Evolutionary conservation across 768 basidiomycete genomes (phyloP).

Genomic region (Boletus rufocinnamomeus): DNA sequence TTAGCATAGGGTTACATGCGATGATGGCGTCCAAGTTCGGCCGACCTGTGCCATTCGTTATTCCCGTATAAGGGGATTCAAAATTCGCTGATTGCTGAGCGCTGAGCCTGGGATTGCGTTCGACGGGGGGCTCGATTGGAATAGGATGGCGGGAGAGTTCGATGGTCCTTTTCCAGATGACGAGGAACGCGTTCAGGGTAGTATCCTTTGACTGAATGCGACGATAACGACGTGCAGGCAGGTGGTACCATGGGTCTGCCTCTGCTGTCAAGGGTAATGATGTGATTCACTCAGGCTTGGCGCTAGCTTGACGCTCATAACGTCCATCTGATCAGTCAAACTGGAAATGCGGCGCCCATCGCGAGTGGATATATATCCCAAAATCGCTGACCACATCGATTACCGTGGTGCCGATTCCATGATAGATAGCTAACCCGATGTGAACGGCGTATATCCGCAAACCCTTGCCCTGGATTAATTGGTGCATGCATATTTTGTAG

Average conservation of each 20-base stretch:
- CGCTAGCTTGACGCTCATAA: neutral
- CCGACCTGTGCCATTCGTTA: conserved; percentile 10
- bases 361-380: neutral
- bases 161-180: neutral
- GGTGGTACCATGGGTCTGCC: neutral
- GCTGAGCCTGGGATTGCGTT: neutral
- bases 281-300: neutral
- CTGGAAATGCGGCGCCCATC: neutral
- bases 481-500: neutral
- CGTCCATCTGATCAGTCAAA: neutral
- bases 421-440: neutral
- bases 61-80: neutral
- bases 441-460: neutral
- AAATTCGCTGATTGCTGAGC: neutral
- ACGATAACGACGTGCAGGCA: neutral
- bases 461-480: conserved; percentile 8
- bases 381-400: neutral
- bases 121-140: neutral
- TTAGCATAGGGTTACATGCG: conserved; percentile 1
- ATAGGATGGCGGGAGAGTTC: neutral
- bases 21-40: neutral
- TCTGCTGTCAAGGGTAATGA: neutral
- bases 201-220: neutral
- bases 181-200: neutral
- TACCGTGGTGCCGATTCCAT: neutral